Conservation (phyloP, 164 flowering plant species). For the Euptelea pleiosperma region DNA sequence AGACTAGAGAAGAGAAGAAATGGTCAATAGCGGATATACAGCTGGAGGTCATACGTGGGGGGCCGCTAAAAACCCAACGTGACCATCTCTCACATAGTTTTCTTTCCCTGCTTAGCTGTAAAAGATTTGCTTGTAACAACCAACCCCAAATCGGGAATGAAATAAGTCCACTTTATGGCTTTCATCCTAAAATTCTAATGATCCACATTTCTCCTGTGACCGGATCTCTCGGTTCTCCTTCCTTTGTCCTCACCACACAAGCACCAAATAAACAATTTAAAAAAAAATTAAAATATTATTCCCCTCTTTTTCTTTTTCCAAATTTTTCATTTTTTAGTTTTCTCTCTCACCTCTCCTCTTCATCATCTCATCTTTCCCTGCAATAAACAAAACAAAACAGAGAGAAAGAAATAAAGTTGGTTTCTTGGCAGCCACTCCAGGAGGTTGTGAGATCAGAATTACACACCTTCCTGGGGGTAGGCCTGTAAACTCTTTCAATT, state of each 20-base stretch:
- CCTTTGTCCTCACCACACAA: constrained; percentile 11
- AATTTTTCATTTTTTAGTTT: not conserved
- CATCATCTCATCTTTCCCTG: not conserved
- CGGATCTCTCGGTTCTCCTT: constrained; percentile 32
- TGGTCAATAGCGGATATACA: constrained; percentile 9
- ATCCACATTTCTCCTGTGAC: constrained; percentile 38
- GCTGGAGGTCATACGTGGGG: constrained; percentile 24
- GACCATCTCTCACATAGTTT: constrained; percentile 8
- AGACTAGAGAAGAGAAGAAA: not conserved
- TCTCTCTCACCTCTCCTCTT: not conserved
- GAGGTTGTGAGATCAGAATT: constrained; percentile 20
- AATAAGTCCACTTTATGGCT: constrained; percentile 3
- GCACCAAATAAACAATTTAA: not conserved
- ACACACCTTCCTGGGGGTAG: constrained; percentile 11
- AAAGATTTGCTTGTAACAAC: constrained; percentile 1
- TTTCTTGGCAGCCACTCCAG: constrained; percentile 33
- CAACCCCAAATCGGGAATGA: constrained; percentile 8
- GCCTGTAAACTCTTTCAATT: constrained; percentile 1
- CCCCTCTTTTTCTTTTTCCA: not conserved
- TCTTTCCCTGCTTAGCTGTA: constrained; percentile 2
- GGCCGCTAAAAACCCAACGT: constrained; percentile 14
- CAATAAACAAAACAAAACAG: constrained; percentile 5
- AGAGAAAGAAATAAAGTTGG: constrained; percentile 1
- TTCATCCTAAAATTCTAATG: constrained; percentile 22
- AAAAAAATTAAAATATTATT: not conserved